Base-by-base conservation (phyloP, 352 stramenopile species). In the Globisporangium nodosum region DNA sequence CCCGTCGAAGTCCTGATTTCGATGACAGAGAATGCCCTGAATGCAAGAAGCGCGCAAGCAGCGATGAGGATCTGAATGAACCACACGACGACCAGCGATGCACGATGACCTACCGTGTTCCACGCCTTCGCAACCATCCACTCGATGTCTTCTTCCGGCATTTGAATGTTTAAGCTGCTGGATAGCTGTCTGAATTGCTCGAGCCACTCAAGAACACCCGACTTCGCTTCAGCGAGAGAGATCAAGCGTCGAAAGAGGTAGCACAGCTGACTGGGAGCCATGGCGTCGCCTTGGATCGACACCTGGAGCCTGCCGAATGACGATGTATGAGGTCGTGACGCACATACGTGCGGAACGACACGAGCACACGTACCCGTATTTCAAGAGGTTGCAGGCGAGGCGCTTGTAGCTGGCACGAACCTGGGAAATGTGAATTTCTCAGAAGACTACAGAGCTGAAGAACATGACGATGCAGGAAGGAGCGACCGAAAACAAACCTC, bases 111-210 rank as follows among this genome's bases (percentile, higher is more conserved):
- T 74, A 92, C 83, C 43, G 84, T 75, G 35, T 92, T 92, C 83
- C 83, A 92, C 3, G 76, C 68, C 56, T 87, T 90, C n/a, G 60
- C 67, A 27, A 88, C 65, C 39, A 92, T 80, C 81, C 83, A 92
- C 58, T 92, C 83, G 30, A 76, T 47, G 37, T 90, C 81, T 31
- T 72, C 31, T 11, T 79, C 75, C 46, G 69, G 55, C 20, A 89
- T 58, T 11, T 53, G 52, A 18, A 87, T 52, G 20, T 79, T 60
- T n/a, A 89, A 59, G 30, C 68, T 89, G 11, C 67, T 54, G 27
- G 70, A 50, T 8, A 90, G 63, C 51, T 90, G 76, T 49, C 87
- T 39, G 13, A 92, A 59, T 58, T 92, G 82, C 47, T 81, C 65
- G 31, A 90, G 77, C 70, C 74, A 92, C 45, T 88, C 76, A 13